Evolutionary conservation across 495 filamentous ascomycete genomes (phyloP).

Genomic region (Tuber melanosporum): DNA sequence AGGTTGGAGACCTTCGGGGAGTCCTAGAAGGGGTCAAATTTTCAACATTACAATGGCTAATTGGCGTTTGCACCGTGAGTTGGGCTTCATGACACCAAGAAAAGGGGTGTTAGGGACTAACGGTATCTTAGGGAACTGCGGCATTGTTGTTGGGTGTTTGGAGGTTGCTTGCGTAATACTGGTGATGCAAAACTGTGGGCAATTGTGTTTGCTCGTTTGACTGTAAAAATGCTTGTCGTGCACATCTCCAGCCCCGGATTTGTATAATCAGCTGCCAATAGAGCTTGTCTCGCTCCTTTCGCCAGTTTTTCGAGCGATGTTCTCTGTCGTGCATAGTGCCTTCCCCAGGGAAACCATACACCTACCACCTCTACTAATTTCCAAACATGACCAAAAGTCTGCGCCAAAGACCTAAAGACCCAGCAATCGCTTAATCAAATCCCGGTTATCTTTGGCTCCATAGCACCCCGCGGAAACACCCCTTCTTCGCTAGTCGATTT

Average conservation of each 20-base stretch:
- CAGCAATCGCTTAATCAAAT: not conserved
- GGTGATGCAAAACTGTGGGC: not conserved
- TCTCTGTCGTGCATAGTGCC: not conserved
- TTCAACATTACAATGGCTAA: slow-evolving; percentile 93
- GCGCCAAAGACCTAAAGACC: not conserved
- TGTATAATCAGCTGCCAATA: not conserved
- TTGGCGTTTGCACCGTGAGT: slow-evolving; percentile 81
- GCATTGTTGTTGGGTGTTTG: slow-evolving; percentile 93
- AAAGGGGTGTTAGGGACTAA: slow-evolving; percentile 5
- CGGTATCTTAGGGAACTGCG: slow-evolving; percentile 56
- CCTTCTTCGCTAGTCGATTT: not conserved
- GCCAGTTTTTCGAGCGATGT: not conserved
- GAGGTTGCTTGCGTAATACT: slow-evolving; percentile 64
- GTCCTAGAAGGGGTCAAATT: slow-evolving; percentile 96
- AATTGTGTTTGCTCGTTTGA: not conserved
- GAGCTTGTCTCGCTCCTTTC: not conserved
- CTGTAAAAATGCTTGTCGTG: not conserved
- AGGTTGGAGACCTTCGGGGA: slow-evolving; percentile 83
- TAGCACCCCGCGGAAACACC: not conserved
- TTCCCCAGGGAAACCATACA: not conserved
- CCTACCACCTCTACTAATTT: not conserved
- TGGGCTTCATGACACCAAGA: not conserved
- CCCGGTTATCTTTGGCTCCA: not conserved
- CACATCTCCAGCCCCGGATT: not conserved
- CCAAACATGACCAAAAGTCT: not conserved